Percentiles rank a stretch among this genome's conserved stretches.
Conservation (phyloP, 805 yeast genomes). For the Metschnikowia sp. region DNA sequence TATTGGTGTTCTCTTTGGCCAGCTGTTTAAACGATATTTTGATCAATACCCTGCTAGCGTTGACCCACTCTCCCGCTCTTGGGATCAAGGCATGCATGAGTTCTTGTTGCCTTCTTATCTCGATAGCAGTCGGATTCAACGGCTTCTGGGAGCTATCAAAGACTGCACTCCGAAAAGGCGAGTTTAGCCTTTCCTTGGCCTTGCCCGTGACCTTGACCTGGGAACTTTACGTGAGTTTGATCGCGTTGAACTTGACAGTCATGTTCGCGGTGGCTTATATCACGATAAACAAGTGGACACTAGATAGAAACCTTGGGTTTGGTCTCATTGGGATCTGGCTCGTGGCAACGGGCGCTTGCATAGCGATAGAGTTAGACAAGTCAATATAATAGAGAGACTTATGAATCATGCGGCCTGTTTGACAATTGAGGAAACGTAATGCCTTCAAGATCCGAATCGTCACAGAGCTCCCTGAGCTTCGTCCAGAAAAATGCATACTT, state of each 20-base stretch:
- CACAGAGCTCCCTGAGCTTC: not conserved
- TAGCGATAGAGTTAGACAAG: slow-evolving; percentile 2
- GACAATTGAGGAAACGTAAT: not conserved
- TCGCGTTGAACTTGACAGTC: slow-evolving; percentile 25
- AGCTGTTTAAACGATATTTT: slow-evolving; percentile 52
- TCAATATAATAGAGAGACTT: not conserved
- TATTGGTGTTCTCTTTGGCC: slow-evolving; percentile 46
- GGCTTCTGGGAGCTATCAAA: slow-evolving; percentile 30
- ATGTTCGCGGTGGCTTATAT: slow-evolving; percentile 24
- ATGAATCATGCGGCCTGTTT: not conserved
- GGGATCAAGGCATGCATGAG: slow-evolving; percentile 55
- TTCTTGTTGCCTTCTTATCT: slow-evolving; percentile 46
- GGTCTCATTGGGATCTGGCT: slow-evolving; percentile 6
- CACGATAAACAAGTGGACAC: slow-evolving; percentile 32
- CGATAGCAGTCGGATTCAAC: slow-evolving; percentile 51
- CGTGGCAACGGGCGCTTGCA: slow-evolving; percentile 3
- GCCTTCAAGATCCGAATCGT: slow-evolving; percentile 1
- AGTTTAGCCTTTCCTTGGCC: slow-evolving; percentile 3
- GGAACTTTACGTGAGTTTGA: slow-evolving; percentile 24
- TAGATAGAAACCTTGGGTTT: slow-evolving; percentile 30
- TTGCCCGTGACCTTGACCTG: slow-evolving; percentile 21
- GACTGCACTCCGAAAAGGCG: slow-evolving; percentile 4
- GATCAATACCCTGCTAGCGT: slow-evolving; percentile 46
- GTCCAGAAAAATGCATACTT: not conserved
- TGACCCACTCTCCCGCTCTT: slow-evolving; percentile 32